A percentile compares a stretch with the other conserved stretches of the same genome.
phyloP scores from a whole-genome alignment of 2,329 filamentous ascomycete genomes.

The Dissoconium aciculare region DNA sequence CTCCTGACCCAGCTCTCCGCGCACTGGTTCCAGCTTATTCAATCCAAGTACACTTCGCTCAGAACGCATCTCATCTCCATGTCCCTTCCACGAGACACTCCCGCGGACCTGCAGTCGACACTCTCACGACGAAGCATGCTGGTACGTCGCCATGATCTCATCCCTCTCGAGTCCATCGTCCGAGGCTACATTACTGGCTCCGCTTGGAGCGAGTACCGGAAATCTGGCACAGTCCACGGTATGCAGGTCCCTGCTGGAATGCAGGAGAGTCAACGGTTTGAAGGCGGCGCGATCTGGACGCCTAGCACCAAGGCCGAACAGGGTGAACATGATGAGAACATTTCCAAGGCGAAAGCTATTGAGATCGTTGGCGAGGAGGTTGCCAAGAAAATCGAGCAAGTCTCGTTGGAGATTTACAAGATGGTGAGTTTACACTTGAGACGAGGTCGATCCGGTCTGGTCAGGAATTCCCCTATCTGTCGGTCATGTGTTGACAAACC shows the following conservation, averaged over 20 bases:
- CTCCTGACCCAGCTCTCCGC: conserved; percentile 52
- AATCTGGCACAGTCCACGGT: conserved; percentile 64
- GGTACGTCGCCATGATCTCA: conserved; percentile 56
- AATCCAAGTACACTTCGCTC: conserved; percentile 40
- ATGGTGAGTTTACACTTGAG: too few relatives aligned
- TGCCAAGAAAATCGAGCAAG: conserved; percentile 48
- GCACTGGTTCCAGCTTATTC: conserved; percentile 53
- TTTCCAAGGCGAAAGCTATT: conserved; percentile 49
- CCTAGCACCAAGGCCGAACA: conserved; percentile 74
- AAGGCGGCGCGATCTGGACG: conserved; percentile 51
- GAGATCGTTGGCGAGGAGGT: conserved; percentile 51
- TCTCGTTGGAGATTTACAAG: conserved; percentile 50
- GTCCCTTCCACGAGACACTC: conserved; percentile 40
- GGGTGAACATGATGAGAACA: conserved; percentile 75
- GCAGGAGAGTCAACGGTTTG: conserved; percentile 54
- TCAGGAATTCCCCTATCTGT: conserved; percentile 2
- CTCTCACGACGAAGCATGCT: conserved; percentile 58
- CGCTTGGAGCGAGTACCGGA: conserved; percentile 66
- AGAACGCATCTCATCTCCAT: conserved; percentile 49
- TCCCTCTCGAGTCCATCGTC: conserved; percentile 74
- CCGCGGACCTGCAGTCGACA: conserved; percentile 9
- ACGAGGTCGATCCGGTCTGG: too few relatives aligned
- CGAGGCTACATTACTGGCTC: conserved; percentile 79
- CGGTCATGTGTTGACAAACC: neutral
- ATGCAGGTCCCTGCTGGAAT: conserved; percentile 54